Evolutionary conservation across 441 rosid genomes (phyloP).

Genomic region (Erodium moschatum): DNA sequence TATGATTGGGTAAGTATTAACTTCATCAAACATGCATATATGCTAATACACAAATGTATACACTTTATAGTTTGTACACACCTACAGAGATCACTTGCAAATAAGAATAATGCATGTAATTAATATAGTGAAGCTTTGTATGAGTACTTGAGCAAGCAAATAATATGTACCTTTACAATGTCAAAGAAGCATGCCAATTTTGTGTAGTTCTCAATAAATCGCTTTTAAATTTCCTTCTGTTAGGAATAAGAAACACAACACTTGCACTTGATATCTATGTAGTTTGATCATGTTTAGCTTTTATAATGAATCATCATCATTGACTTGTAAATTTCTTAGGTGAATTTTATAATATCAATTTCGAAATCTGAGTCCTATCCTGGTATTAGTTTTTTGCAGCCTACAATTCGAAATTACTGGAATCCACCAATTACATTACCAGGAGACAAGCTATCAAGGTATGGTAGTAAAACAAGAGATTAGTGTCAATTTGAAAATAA

Average conservation of each 20-base stretch:
- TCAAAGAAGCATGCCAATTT: neutral
- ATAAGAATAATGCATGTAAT: no score
- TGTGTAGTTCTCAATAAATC: neutral
- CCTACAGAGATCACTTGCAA: no score
- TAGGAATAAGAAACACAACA: neutral
- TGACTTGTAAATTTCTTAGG: neutral
- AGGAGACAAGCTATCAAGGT: slow-evolving; percentile 89
- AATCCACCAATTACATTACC: slow-evolving; percentile 78
- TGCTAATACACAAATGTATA: no score
- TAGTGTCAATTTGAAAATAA: neutral
- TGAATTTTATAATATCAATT: neutral
- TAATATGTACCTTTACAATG: no score
- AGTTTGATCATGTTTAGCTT: neutral
- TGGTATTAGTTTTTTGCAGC: slow-evolving; percentile 69
- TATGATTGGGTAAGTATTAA: slow-evolving; percentile 77
- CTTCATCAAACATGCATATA: neutral
- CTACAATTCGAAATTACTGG: slow-evolving; percentile 72
- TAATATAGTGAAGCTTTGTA: no score
- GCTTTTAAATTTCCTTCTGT: neutral
- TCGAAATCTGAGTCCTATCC: neutral
- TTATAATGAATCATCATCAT: neutral
- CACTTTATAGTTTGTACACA: no score
- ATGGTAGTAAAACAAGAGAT: neutral
- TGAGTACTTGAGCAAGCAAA: no score
- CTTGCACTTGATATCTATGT: neutral